phyloP scores from a whole-genome alignment of 352 stramenopile species.

The Globisporangium cederbergense region DNA sequence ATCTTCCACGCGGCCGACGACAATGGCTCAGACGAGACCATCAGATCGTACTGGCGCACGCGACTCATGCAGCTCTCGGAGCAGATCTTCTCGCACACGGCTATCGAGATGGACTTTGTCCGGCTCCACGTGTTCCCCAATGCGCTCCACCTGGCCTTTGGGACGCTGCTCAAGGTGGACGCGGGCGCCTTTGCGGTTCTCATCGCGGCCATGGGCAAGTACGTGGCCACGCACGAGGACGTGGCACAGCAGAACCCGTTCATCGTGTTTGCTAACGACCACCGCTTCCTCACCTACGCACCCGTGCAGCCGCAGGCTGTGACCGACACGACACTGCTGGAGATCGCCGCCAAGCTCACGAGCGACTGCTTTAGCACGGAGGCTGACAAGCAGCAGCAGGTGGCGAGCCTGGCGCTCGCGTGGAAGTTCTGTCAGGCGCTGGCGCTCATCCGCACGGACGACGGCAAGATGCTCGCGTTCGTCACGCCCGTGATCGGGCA shows the following conservation, averaged over 20 bases:
- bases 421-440: constrained; percentile 74
- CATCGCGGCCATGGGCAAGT: constrained; percentile 49
- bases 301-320: constrained; percentile 15
- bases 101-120: constrained; percentile 53
- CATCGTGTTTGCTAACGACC: constrained; percentile 36
- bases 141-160: constrained; percentile 47
- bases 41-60: constrained; percentile 42
- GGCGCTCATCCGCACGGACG: constrained; percentile 40
- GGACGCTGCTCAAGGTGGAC: constrained; percentile 37
- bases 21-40: constrained; percentile 1
- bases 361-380: constrained; percentile 15
- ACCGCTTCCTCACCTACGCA: constrained; percentile 32
- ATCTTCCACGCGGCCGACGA: constrained; percentile 40
- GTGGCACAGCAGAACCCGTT: constrained; percentile 39
- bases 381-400: background rate
- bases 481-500: constrained; percentile 34
- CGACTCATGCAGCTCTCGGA: constrained; percentile 54
- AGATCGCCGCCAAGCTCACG: constrained; percentile 26
- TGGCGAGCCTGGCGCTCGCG: constrained; percentile 34
- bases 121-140: constrained; percentile 53
- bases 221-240: constrained; percentile 49
- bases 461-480: constrained; percentile 40
- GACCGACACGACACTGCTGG: constrained; percentile 29
- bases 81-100: constrained; percentile 43
- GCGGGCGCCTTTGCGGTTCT: constrained; percentile 46